These are phyloP conservation scores for Diaporthe nobilis DNA, from an alignment of 2,329 filamentous ascomycete genomes.

Conservation along the genomic window DNA sequence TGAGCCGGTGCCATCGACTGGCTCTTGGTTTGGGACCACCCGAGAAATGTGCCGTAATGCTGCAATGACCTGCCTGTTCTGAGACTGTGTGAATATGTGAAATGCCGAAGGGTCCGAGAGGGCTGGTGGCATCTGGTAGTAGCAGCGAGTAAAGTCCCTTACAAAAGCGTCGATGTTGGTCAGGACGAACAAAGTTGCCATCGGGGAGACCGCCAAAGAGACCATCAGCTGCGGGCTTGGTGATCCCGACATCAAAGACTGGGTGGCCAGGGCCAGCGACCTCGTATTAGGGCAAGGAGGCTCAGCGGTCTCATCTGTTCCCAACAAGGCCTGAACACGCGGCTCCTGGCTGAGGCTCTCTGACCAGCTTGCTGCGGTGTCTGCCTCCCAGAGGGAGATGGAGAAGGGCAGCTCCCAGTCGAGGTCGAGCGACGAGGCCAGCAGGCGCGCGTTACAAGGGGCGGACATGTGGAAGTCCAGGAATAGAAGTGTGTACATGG, in stretches of 20 bases:
- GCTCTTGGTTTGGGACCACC: conserved; percentile 37
- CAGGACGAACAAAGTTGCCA: conserved; percentile 49
- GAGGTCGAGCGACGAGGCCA: conserved; percentile 51
- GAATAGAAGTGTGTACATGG: conserved; percentile 49
- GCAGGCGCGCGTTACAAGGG: conserved; percentile 49
- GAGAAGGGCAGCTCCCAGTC: conserved; percentile 53
- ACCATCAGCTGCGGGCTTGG: conserved; percentile 46
- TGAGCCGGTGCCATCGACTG: conserved; percentile 22
- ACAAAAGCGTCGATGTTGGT: conserved; percentile 49
- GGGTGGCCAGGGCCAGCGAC: conserved; percentile 49
- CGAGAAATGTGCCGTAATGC: conserved; percentile 46
- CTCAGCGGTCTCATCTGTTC: conserved; percentile 31
- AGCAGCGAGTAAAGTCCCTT: conserved; percentile 52
- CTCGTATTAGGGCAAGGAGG: conserved; percentile 46
- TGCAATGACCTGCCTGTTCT: conserved; percentile 49
- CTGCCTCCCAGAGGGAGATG: conserved; percentile 49
- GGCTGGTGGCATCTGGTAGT: conserved; percentile 52
- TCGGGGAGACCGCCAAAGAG: conserved; percentile 46
- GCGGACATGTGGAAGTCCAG: conserved; percentile 50
- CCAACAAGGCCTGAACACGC: conserved; percentile 35
- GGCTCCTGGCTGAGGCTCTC: conserved; percentile 45
- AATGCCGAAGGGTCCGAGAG: conserved; percentile 50
- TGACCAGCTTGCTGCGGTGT: conserved; percentile 48
- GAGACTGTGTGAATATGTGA: conserved; percentile 52
- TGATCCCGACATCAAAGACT: conserved; percentile 50